Evolutionary conservation across 768 basidiomycete genomes (phyloP).

Genomic region (Tephrocybe sp.): DNA sequence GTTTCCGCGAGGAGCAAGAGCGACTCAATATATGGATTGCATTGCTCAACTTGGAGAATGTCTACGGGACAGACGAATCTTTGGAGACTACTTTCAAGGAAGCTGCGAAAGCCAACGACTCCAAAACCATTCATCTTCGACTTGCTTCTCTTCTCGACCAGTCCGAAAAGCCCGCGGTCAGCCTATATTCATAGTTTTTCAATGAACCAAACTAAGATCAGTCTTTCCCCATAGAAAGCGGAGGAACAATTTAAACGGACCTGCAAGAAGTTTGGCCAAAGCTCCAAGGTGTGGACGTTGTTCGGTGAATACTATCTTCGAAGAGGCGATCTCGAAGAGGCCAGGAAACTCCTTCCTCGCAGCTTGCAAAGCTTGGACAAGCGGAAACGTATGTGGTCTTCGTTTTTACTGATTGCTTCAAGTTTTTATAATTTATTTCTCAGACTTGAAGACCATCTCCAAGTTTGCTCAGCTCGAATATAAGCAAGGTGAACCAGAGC

Average conservation of each 20-base stretch:
- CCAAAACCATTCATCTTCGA: constrained; percentile 85
- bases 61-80: constrained; percentile 82
- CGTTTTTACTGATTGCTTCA: neutral
- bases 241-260: constrained; percentile 88
- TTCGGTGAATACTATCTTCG: constrained; percentile 83
- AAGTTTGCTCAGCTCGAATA: constrained; percentile 96
- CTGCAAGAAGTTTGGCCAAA: constrained; percentile 91
- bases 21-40: constrained; percentile 98
- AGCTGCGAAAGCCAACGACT: constrained; percentile 86
- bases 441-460: constrained; percentile 94
- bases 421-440: neutral
- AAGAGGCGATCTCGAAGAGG: constrained; percentile 70
- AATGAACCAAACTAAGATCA: neutral
- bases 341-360: constrained; percentile 82
- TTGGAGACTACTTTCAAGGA: constrained; percentile 86
- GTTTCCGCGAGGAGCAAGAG: constrained; percentile 94
- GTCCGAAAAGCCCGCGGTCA: constrained; percentile 77
- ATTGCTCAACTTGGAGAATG: constrained; percentile 89
- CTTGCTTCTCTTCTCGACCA: constrained; percentile 83
- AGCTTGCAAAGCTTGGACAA: constrained; percentile 90
- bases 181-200: neutral
- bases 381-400: constrained; percentile 71
- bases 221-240: constrained; percentile 59
- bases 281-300: constrained; percentile 91
- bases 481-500: constrained; percentile 88